Evolutionary conservation across 1,139 yeast species (phyloP).

Genomic region (Hemisphaericaspora subhashii): DNA sequence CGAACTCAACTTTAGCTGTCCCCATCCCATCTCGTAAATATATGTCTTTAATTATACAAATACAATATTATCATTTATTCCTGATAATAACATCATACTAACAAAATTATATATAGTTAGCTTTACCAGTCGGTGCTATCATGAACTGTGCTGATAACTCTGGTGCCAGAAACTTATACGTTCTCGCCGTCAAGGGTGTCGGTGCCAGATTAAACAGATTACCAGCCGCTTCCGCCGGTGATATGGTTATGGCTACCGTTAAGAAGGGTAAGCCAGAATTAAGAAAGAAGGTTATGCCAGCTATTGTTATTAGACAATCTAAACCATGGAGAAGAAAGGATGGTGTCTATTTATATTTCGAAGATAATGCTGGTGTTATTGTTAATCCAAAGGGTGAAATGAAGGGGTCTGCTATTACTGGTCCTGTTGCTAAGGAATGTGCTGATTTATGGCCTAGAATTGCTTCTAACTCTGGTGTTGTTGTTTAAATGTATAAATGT

Average conservation of each 20-base stretch:
- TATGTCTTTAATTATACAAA: too few relatives aligned
- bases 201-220: constrained; percentile 99
- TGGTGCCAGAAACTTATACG: constrained; percentile 99
- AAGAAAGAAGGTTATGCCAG: constrained; percentile 99
- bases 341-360: constrained; percentile 99
- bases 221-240: constrained; percentile 99
- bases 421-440: constrained; percentile 99
- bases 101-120: constrained; percentile 50
- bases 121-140: constrained; percentile 99
- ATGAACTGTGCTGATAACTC: constrained; percentile 99
- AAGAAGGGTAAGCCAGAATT: constrained; percentile 99
- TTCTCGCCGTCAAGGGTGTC: constrained; percentile 97
- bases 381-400: constrained; percentile 99
- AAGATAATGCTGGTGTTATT: constrained; percentile 99
- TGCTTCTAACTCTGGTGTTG: constrained; percentile 99
- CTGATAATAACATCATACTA: constrained; percentile 20
- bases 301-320: constrained; percentile 98
- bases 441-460: constrained; percentile 99
- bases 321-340: constrained; percentile 99
- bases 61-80: neutral
- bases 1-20: too few relatives aligned
- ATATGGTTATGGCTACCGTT: constrained; percentile 99
- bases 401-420: constrained; percentile 99
- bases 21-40: too few relatives aligned
- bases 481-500: constrained; percentile 60